A percentile compares a stretch with the other conserved stretches of the same genome.
phyloP scores from a whole-genome alignment of 495 filamentous ascomycete genomes.

The Aspergillus asperescens region DNA sequence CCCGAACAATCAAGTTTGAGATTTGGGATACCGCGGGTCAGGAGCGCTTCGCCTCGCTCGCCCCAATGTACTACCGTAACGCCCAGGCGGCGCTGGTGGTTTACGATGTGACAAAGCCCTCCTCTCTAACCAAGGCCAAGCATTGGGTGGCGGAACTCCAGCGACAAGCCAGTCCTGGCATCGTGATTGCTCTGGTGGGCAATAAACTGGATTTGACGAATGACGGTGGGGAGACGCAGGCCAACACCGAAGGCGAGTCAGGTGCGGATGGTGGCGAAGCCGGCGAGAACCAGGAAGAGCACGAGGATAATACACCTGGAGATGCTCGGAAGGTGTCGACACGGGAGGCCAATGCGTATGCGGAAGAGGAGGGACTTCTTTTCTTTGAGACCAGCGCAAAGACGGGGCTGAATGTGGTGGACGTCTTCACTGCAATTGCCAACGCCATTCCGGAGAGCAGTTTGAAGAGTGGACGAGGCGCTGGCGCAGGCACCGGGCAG shows the following conservation, averaged over 20 bases:
- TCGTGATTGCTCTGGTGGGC: slow-evolving; percentile 94
- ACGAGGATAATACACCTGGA: slow-evolving; percentile 56
- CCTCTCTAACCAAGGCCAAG: slow-evolving; percentile 90
- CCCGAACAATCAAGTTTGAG: slow-evolving; percentile 97
- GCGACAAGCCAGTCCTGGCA: slow-evolving; percentile 93
- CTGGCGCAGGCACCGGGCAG: slow-evolving; percentile 54
- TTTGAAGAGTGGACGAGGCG: slow-evolving; percentile 75
- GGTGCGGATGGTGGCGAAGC: slow-evolving; percentile 32
- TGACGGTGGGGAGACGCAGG: slow-evolving; percentile 36
- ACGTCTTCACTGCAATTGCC: slow-evolving; percentile 97
- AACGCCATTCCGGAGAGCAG: slow-evolving; percentile 95
- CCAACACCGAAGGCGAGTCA: slow-evolving; percentile 25
- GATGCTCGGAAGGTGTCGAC: slow-evolving; percentile 84
- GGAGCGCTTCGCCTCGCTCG: slow-evolving; percentile 93
- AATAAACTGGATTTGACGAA: slow-evolving; percentile 92
- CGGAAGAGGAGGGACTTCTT: slow-evolving; percentile 85
- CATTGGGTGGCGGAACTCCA: slow-evolving; percentile 99
- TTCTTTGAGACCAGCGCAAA: slow-evolving; percentile 99
- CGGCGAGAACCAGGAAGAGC: slow-evolving; percentile 48
- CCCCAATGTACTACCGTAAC: slow-evolving; percentile 99
- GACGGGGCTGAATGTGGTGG: slow-evolving; percentile 85
- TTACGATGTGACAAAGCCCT: slow-evolving; percentile 97
- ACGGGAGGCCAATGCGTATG: slow-evolving; percentile 85
- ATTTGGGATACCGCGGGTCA: slow-evolving; percentile 99
- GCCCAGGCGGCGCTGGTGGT: slow-evolving; percentile 97